Evolutionary conservation across 2,329 filamentous ascomycete species (phyloP), one percentile per base, ranked within the genome.

Genomic region (Penicillium sp.): DNA sequence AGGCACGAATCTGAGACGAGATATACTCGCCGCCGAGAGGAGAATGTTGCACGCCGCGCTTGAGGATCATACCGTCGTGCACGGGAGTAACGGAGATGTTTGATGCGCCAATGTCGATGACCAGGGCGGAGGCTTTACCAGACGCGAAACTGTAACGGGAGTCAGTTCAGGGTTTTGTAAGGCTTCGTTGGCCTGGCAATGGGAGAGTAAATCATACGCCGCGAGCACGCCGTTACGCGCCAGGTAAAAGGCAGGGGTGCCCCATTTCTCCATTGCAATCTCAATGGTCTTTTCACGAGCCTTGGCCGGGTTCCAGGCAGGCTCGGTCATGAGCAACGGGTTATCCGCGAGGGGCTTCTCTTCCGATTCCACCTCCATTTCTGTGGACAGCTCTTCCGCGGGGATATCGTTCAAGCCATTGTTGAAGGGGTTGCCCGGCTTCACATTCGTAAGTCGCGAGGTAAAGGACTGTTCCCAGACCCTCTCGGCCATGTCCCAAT

Each of bases 221-320:
- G 94, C 88, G 73, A 97, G 85, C 45, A 97, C 93, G 28, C 94
- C 92, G 55, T 88, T 96, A 71, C 91, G 88, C 63, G 91, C 91
- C 62, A 98, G 82, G 84, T 94, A 99, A 77, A 97, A 98, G 5
- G 95, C 95, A 17, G 95, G 95, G 57, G 90, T 90, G 31, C 92
- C 93, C 92, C 95, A 99, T 72, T 88, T 91, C 82, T 99, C 95
- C 89, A 99, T 97, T 60, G 92, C 92, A 63, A 98, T 88, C 80
- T 99, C 95, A 70, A 97, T 94, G 42, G 90, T 89, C 84, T 95
- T 96, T 80, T 99, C 95, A 61, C 96, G 85, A 61, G 90, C 87
- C 81, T 97, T 97, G 45, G 86, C 78, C 28, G 88, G 84, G 78
- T 96, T 98, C 93, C 94, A 98, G 11, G 91, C 90, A 14, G 93